Evolutionary conservation across 2,329 filamentous ascomycete species (phyloP).

Genomic region (Microcyclospora pomicola): DNA sequence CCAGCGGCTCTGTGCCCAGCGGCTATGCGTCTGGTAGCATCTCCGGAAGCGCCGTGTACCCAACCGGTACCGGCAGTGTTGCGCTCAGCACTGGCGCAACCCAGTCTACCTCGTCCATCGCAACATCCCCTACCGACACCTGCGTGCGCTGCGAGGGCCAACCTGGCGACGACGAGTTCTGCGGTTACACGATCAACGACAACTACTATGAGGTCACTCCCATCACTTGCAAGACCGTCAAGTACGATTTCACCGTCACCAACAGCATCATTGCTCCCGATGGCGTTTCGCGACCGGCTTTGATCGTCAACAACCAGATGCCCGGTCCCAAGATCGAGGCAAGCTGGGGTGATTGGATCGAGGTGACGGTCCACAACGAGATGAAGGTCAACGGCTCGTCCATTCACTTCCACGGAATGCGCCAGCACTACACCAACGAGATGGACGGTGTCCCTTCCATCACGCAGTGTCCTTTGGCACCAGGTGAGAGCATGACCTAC

Average conservation of each 20-base stretch:
- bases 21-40: background rate
- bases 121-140: constrained; percentile 4
- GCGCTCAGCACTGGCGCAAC: background rate
- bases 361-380: constrained; percentile 23
- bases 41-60: background rate
- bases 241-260: constrained; percentile 32
- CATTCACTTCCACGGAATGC: constrained; percentile 31
- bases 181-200: constrained; percentile 23
- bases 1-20: constrained; percentile 1
- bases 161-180: constrained; percentile 19
- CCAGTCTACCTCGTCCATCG: background rate
- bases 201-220: constrained; percentile 24
- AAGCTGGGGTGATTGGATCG: constrained; percentile 29
- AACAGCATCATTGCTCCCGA: constrained; percentile 33
- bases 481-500: constrained; percentile 27
- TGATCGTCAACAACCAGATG: constrained; percentile 33
- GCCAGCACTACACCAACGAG: constrained; percentile 23
- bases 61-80: constrained; percentile 1
- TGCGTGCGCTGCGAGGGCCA: constrained; percentile 19
- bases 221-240: constrained; percentile 25
- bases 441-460: constrained; percentile 30
- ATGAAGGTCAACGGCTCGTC: constrained; percentile 26
- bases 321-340: constrained; percentile 16
- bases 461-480: constrained; percentile 29
- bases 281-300: constrained; percentile 25